These are phyloP conservation scores for Actinomucor elegans DNA, from an alignment of 371 early-diverging fungal genomes.

Conservation along the genomic window DNA sequence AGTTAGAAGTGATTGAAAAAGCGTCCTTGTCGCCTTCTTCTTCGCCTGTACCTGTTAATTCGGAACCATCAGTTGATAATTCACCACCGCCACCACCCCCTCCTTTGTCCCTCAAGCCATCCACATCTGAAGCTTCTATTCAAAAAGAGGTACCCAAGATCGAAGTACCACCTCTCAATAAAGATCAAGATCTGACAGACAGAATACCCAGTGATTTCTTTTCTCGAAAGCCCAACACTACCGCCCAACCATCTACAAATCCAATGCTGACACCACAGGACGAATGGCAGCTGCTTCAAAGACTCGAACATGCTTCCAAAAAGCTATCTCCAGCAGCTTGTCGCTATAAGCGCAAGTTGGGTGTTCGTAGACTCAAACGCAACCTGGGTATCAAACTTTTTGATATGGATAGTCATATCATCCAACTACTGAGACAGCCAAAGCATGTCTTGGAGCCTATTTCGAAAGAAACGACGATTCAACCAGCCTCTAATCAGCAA, in stretches of 20 bases:
- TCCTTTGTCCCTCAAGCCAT: neutral
- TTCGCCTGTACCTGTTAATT: neutral
- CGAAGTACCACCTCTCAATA: too few species aligned
- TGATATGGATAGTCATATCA: constrained; percentile 58
- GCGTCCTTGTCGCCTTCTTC: neutral
- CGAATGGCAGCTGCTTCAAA: constrained; percentile 62
- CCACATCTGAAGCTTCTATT: neutral
- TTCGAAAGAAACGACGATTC: constrained; percentile 31
- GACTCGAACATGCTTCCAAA: constrained; percentile 49
- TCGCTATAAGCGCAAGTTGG: constrained; percentile 68
- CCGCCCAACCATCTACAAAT: neutral
- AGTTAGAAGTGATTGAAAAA: too few species aligned
- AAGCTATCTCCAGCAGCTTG: constrained; percentile 50
- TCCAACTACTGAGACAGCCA: constrained; percentile 23
- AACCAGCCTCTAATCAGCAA: constrained; percentile 22
- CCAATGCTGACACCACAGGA: constrained; percentile 38
- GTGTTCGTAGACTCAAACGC: constrained; percentile 63
- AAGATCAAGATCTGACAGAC: too few species aligned
- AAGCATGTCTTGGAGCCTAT: constrained; percentile 32
- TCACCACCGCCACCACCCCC: neutral
- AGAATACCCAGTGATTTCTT: too few species aligned
- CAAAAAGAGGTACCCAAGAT: too few species aligned
- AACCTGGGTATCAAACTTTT: constrained; percentile 62
- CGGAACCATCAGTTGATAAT: neutral
- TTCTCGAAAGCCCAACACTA: too few species aligned